A percentile compares a stretch with the other conserved stretches of the same genome.
Conservation (phyloP, 1,284 basidiomycete species). For the Trametes polyzona region DNA sequence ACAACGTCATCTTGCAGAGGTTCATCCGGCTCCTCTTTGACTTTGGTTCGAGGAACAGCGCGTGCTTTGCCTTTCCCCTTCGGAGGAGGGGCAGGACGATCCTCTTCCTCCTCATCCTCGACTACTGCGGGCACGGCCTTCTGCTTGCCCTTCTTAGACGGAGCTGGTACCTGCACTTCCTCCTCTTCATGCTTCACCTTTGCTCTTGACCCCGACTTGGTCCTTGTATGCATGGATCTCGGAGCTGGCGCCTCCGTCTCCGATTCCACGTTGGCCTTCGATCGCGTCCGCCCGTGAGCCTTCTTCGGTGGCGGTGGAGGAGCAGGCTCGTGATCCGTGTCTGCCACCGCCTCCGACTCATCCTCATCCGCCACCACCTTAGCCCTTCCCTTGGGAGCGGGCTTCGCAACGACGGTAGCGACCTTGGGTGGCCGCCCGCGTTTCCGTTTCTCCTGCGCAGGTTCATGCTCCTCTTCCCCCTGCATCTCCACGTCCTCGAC, state of each 20-base stretch:
- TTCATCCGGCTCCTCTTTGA: constrained; percentile 1
- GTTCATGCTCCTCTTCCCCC: constrained; percentile 12
- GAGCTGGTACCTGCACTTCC: background rate
- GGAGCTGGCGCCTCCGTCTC: constrained; percentile 23
- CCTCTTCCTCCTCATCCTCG: constrained; percentile 11
- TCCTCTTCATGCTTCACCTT: constrained; percentile 17
- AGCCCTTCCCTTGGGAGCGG: constrained; percentile 7
- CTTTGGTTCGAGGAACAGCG: constrained; percentile 11
- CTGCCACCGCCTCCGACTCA: constrained; percentile 4
- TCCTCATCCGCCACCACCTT: constrained; percentile 14
- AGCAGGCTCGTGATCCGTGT: constrained; percentile 6
- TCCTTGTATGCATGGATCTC: constrained; percentile 21
- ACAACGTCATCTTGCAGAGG: constrained; percentile 1
- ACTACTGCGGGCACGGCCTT: background rate
- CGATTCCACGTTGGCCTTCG: constrained; percentile 25
- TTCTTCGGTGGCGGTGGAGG: constrained; percentile 19
- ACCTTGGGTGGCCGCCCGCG: constrained; percentile 29
- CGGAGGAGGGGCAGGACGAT: constrained; percentile 1
- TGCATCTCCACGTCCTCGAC: constrained; percentile 24
- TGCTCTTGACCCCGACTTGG: constrained; percentile 21
- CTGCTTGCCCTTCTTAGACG: constrained; percentile 14
- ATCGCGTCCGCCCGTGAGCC: constrained; percentile 27
- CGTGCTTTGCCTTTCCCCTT: constrained; percentile 12
- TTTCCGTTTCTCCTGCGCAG: constrained; percentile 27
- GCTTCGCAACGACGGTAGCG: constrained; percentile 13